Base-by-base conservation (phyloP, 371 early-diverging fungal genomes). In the Haplosporangium sp. region DNA sequence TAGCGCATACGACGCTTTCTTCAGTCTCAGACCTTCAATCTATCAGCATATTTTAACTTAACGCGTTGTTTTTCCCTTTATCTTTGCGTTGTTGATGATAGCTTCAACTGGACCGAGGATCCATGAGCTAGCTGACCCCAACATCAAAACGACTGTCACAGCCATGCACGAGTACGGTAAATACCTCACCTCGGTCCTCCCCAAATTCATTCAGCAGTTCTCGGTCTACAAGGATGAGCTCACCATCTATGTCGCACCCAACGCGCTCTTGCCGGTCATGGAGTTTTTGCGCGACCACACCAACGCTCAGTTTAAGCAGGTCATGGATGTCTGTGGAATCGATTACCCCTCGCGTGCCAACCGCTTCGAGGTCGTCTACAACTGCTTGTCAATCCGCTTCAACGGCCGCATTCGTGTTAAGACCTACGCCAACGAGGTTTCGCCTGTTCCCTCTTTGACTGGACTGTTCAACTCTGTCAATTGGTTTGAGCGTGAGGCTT, bases 401-500 rank as follows among this genome's bases (percentile, higher is more conserved):
- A 96, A 97, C 86, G 88, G 93, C n/a, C 95, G 99, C 65, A 92
- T 98, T 81, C 92, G 97, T 61, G 95, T 99, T 75, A 98, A 98
- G 87, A 99, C 99, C 18, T 98, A 98, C 71, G 92, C 95, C 23
- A 93, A 91, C 67, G 99, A 99, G 82, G 89, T 89, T 21, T 89
- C 91, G 11, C 94, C 97, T 36, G 96, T 99, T 4, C 98, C 98
- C 12, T 95, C 94, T 16, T 74, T 87, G 36, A 88, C 89, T 0
- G 84, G 87, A 52, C 64, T 97, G 36, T 96, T 88, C 84, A 89
- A 86, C 66, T 90, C 93, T 47, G 96, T 96, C 48, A 98, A 96
- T 86, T 99, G 99, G 99, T 92, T 94, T 68, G 99, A 99, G 85
- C 93, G 99, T 82, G 99, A 99, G 84, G 95, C 93, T 12, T 99